Conservation (phyloP, 129 eudicot genomes). For the Scalesia atractyloides region DNA sequence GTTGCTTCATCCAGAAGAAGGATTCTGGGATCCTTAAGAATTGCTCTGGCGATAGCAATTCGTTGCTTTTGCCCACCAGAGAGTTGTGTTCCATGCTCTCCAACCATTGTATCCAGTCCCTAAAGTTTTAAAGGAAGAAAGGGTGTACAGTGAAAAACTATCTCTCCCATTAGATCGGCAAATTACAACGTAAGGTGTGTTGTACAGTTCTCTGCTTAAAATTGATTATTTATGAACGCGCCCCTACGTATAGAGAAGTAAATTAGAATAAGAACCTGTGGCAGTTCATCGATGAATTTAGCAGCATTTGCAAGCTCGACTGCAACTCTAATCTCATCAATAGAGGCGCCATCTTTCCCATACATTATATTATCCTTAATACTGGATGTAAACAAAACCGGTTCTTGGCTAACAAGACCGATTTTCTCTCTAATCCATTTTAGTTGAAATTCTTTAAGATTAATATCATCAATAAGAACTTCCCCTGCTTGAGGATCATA, state of each 20-base stretch:
- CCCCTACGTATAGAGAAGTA: too few relatives aligned
- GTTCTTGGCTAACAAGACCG: constrained; percentile 94
- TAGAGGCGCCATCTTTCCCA: constrained; percentile 69
- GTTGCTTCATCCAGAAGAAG: constrained; percentile 84
- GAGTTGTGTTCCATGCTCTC: constrained; percentile 84
- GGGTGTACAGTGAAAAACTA: too few relatives aligned
- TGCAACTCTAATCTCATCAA: constrained; percentile 70
- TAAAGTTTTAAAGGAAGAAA: not conserved
- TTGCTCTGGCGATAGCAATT: constrained; percentile 82
- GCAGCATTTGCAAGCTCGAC: constrained; percentile 92
- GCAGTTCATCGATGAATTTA: constrained; percentile 68
- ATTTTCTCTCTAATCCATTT: constrained; percentile 81
- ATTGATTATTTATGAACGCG: constrained; percentile 10
- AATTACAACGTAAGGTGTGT: too few relatives aligned
- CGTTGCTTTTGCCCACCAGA: constrained; percentile 94
- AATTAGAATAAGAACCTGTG: constrained; percentile 43
- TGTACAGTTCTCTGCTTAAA: not conserved
- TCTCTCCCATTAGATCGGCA: too few relatives aligned
- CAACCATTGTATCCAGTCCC: constrained; percentile 85
- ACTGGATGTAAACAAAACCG: constrained; percentile 73
- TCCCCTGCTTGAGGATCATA: constrained; percentile 84
- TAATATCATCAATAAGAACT: constrained; percentile 65
- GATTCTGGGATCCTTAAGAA: constrained; percentile 73
- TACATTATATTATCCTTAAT: constrained; percentile 80
- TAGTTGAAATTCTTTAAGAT: constrained; percentile 71